A percentile compares a stretch with the other conserved stretches of the same genome.
These are phyloP conservation scores for Yarrowia phangngaensis DNA, from an alignment of 805 yeast species.

Conservation along the genomic window DNA sequence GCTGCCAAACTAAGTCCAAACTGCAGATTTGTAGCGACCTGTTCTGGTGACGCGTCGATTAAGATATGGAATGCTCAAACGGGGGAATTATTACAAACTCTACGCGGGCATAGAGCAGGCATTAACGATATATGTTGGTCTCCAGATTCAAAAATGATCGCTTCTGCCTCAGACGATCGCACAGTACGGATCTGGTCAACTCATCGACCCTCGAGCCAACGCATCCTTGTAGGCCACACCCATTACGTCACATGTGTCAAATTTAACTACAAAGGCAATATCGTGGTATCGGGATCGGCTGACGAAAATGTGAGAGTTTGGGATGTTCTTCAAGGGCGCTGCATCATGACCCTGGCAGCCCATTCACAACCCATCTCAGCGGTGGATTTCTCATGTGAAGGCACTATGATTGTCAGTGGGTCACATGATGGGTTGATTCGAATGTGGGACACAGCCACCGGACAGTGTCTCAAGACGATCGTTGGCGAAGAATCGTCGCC, in stretches of 20 bases:
- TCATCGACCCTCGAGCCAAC: slow-evolving; percentile 45
- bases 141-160: slow-evolving; percentile 66
- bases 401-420: slow-evolving; percentile 77
- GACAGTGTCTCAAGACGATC: slow-evolving; percentile 86
- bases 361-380: slow-evolving; percentile 87
- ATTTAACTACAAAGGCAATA: slow-evolving; percentile 70
- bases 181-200: slow-evolving; percentile 66
- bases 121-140: slow-evolving; percentile 75
- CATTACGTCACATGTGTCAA: slow-evolving; percentile 72
- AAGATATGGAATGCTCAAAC: slow-evolving; percentile 51
- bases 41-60: slow-evolving; percentile 54
- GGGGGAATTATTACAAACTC: slow-evolving; percentile 37
- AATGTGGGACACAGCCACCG: slow-evolving; percentile 79
- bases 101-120: slow-evolving; percentile 62
- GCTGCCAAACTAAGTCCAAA: slow-evolving; percentile 59
- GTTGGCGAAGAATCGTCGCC: slow-evolving; percentile 61
- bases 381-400: slow-evolving; percentile 69
- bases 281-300: slow-evolving; percentile 75
- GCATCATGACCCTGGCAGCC: slow-evolving; percentile 78
- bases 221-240: slow-evolving; percentile 68
- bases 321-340: slow-evolving; percentile 71
- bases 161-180: slow-evolving; percentile 83
- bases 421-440: slow-evolving; percentile 89
- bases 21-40: slow-evolving; percentile 51
- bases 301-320: slow-evolving; percentile 90